Evolutionary conservation across 2,329 filamentous ascomycete genomes (phyloP).

Genomic region (Fusarium abutilonis): DNA sequence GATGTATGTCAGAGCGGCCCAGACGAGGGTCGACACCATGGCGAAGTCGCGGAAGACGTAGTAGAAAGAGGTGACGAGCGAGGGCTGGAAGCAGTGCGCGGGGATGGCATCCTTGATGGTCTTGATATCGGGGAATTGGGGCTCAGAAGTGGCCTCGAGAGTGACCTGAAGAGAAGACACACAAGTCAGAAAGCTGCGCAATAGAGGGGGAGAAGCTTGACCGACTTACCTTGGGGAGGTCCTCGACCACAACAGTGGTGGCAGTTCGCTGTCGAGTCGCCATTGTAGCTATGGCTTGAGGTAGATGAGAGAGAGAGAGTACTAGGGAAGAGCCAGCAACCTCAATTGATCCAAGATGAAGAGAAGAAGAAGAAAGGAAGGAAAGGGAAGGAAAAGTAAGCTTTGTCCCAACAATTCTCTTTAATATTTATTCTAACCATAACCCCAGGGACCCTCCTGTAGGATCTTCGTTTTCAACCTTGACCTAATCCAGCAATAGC

Average conservation of each 20-base stretch:
- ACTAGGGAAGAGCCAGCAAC: neutral
- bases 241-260: constrained; percentile 38
- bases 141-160: constrained; percentile 33
- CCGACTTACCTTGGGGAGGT: constrained; percentile 26
- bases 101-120: constrained; percentile 61
- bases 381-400: neutral
- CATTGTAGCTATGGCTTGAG: constrained; percentile 28
- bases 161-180: constrained; percentile 18
- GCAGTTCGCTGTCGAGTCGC: constrained; percentile 43
- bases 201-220: neutral
- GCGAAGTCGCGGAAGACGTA: constrained; percentile 67
- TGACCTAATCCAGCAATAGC: constrained; percentile 41
- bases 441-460: neutral
- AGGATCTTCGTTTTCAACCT: constrained; percentile 12
- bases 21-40: constrained; percentile 60
- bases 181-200: constrained; percentile 15
- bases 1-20: constrained; percentile 64
- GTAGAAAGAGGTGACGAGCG: constrained; percentile 59
- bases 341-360: neutral
- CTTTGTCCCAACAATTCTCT: constrained; percentile 20
- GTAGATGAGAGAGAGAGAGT: constrained; percentile 2
- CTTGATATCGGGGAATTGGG: constrained; percentile 46
- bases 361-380: neutral
- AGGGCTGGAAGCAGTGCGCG: constrained; percentile 68
- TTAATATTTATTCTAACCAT: neutral